These are phyloP conservation scores for Austropuccinia psidii DNA, from an alignment of 1,284 basidiomycete genomes.

Conservation along the genomic window DNA sequence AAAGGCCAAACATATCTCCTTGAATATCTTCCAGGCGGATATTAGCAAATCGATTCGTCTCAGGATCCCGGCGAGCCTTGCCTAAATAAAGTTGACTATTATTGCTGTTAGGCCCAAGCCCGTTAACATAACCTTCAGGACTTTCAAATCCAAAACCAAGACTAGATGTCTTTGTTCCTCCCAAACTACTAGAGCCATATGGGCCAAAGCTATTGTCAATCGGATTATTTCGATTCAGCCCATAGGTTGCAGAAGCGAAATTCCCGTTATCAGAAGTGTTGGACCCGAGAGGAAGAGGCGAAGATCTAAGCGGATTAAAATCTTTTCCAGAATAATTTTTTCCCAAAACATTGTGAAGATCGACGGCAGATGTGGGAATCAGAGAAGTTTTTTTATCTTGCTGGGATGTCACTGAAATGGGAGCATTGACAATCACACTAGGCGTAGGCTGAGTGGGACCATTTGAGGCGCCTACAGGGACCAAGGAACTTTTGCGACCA, in stretches of 20 bases:
- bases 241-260: slow-evolving; percentile 2
- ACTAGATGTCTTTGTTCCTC: background rate
- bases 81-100: background rate
- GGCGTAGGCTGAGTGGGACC: background rate
- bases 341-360: background rate
- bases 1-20: slow-evolving; percentile 51
- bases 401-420: slow-evolving; percentile 6
- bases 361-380: slow-evolving; percentile 9
- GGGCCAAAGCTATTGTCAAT: background rate
- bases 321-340: slow-evolving; percentile 17
- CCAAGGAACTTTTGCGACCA: background rate
- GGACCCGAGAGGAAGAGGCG: slow-evolving; percentile 1
- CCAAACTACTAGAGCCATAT: background rate
- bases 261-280: background rate
- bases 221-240: background rate
- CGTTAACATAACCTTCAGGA: background rate
- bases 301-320: slow-evolving; percentile 1
- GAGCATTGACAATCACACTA: slow-evolving; percentile 6
- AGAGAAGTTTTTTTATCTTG: slow-evolving; percentile 23
- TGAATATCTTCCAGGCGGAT: slow-evolving; percentile 90
- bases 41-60: slow-evolving; percentile 88
- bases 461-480: too few species aligned
- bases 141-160: slow-evolving; percentile 27
- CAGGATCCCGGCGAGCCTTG: slow-evolving; percentile 9
- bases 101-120: background rate